A percentile compares a stretch with the other conserved stretches of the same genome.
Evolutionary conservation across 139 green algal genomes (phyloP).

Genomic region (Pleodorina starrii): DNA sequence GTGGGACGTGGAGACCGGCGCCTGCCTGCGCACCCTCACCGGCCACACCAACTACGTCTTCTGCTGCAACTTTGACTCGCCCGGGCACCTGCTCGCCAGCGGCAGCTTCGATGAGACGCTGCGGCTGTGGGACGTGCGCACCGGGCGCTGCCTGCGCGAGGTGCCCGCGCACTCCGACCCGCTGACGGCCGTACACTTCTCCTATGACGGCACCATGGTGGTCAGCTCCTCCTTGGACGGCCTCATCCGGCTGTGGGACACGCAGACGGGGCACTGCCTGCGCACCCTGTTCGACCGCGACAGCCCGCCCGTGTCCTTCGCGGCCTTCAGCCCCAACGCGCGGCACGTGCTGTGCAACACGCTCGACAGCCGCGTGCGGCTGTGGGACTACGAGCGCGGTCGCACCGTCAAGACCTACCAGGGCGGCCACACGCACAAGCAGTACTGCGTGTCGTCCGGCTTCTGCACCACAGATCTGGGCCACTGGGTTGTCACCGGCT

Average conservation of each 20-base stretch:
- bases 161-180: conserved; percentile 95
- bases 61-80: conserved; percentile 86
- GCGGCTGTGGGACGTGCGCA: conserved; percentile 87
- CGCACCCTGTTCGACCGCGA: conserved; percentile 84
- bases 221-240: conserved; percentile 88
- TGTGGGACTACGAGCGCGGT: conserved; percentile 84
- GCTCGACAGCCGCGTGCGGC: conserved; percentile 70
- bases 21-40: conserved; percentile 69
- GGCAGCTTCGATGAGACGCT: conserved; percentile 95
- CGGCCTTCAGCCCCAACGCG: conserved; percentile 91
- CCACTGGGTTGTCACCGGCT: conserved; percentile 83
- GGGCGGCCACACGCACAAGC: conserved; percentile 72
- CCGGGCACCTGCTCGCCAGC: conserved; percentile 85
- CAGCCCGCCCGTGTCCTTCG: conserved; percentile 81
- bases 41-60: conserved; percentile 93
- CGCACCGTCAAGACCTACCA: conserved; percentile 74
- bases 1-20: conserved; percentile 72
- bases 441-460: conserved; percentile 64
- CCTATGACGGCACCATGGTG: conserved; percentile 81
- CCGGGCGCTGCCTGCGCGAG: conserved; percentile 73
- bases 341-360: conserved; percentile 76
- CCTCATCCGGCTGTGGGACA: conserved; percentile 77
- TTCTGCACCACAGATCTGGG: conserved; percentile 56
- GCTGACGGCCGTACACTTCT: conserved; percentile 87
- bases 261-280: conserved; percentile 85